Evolutionary conservation across 2,329 filamentous ascomycete genomes (phyloP), one percentile per base, ranked within the genome.

Genomic region (Trichoderma sp.): DNA sequence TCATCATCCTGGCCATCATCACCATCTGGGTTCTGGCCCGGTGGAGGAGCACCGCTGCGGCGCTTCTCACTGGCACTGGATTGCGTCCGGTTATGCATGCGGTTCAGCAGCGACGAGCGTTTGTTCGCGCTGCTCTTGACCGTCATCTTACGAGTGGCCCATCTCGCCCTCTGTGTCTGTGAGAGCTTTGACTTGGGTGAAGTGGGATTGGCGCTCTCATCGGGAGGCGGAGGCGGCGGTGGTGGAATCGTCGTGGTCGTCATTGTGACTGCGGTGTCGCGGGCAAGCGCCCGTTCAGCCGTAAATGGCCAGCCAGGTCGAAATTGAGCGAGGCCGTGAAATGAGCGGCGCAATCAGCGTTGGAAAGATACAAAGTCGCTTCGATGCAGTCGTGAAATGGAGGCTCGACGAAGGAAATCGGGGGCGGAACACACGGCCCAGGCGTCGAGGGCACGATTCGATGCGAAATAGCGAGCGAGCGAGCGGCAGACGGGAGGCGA

Each of bases 91-190:
- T 90, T 92, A 82, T 91, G 91, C 81, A 92, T 87, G 79, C 95
- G 92, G 80, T 93, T 92, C 80, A 97, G 91, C 78, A 98, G 92
- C 63, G 94, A 97, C 75, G 92, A 87, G 77, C 97, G 92, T 88
- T 98, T 98, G 83, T 90, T 89, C 79, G 89, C 88, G 78, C 93
- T 94, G 82, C 92, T 94, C 82, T 92, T 90, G 80, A 94, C 91
- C 16, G 92, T 92, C 84, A 94, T 91, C 83, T 95, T 94, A 81
- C 95, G 94, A n/a, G 97, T 98, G 21, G 97, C 96, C 97, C 97
- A 98, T 91, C 97, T 90, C 84, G 97, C 92, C 82, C 95, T 90
- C 83, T 96, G 95, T 27, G 92, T 93, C 74, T 82, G 76, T 65
- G 78, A 66, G 73, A 77, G 79, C 60, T 78, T 75, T 33, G 76